Evolutionary conservation across 2,329 filamentous ascomycete genomes (phyloP).

Genomic region (Hyphodiscus sp.): DNA sequence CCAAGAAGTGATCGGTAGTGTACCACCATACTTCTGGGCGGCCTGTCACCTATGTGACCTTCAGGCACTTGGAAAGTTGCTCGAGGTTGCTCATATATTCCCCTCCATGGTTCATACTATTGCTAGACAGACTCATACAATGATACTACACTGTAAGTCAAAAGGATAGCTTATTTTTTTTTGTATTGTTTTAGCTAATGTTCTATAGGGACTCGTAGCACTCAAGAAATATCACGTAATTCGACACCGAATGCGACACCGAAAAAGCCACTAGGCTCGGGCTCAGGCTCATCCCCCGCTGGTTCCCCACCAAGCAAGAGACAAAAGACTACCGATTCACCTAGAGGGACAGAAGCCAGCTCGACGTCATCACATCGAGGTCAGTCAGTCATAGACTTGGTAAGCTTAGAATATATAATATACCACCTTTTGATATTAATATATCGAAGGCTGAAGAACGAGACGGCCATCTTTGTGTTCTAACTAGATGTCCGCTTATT

Average conservation of each 20-base stretch:
- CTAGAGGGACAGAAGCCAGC: neutral
- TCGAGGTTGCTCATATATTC: neutral
- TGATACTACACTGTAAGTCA: conserved; percentile 11
- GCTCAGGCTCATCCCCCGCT: conserved; percentile 1
- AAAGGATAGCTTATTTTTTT: conserved; percentile 4
- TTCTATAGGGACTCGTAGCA: conserved; percentile 11
- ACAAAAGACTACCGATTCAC: conserved; percentile 7
- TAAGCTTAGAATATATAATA: too few relatives aligned
- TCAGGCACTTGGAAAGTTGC: conserved; percentile 8
- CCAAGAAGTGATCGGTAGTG: conserved; percentile 11
- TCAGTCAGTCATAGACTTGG: too few relatives aligned
- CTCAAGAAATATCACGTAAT: too few relatives aligned
- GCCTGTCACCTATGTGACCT: conserved; percentile 14
- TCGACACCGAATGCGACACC: too few relatives aligned
- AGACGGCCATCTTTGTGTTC: conserved; percentile 9
- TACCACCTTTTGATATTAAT: too few relatives aligned
- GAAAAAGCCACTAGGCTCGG: too few relatives aligned
- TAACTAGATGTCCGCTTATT: conserved; percentile 1
- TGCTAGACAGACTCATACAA: conserved; percentile 7
- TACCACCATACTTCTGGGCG: too few relatives aligned
- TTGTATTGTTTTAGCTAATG: conserved; percentile 7
- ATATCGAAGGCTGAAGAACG: too few relatives aligned
- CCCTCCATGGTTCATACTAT: conserved; percentile 1
- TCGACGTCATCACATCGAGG: too few relatives aligned
- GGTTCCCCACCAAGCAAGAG: conserved; percentile 10